These are phyloP conservation scores for Ceratopteris richardii DNA, from an alignment of 75 land plant species.

Conservation along the genomic window DNA sequence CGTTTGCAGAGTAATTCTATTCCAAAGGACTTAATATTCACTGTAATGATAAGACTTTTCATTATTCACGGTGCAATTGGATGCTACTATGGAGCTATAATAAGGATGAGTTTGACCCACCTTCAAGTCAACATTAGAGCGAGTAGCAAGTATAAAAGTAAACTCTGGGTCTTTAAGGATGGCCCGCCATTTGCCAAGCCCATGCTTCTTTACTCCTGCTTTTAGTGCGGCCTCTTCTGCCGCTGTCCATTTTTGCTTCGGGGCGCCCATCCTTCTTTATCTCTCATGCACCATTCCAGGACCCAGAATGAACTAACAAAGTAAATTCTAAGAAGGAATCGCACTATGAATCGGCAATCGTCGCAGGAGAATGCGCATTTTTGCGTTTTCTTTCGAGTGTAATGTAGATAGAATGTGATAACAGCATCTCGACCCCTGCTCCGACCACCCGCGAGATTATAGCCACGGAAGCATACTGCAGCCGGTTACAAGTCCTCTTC, in stretches of 20 bases:
- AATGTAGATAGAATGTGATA: not conserved
- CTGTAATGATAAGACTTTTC: not conserved
- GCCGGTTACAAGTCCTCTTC: too few species aligned
- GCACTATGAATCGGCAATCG: not conserved
- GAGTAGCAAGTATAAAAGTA: conserved; percentile 20
- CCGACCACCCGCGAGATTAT: too few species aligned
- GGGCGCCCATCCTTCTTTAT: conserved; percentile 34
- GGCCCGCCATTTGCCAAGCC: conserved; percentile 57
- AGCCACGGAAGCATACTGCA: too few species aligned
- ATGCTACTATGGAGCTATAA: not conserved
- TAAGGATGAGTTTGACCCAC: conserved; percentile 6
- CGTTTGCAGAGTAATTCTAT: not conserved
- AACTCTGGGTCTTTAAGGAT: conserved; percentile 44
- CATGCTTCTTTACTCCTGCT: too few species aligned
- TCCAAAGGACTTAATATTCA: not conserved
- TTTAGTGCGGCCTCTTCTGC: conserved; percentile 48
- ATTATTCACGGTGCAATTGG: too few species aligned
- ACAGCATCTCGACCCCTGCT: not conserved
- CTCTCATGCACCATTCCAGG: not conserved
- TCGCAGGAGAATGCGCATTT: not conserved
- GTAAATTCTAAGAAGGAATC: not conserved
- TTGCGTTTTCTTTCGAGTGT: not conserved
- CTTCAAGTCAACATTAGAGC: conserved; percentile 61
- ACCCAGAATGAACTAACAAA: not conserved
- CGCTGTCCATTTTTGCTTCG: conserved; percentile 58